Evolutionary conservation across 202 grass and related monocot genomes (phyloP), one percentile per base, ranked within the genome.

Genomic region (Alloteropsis angusta): DNA sequence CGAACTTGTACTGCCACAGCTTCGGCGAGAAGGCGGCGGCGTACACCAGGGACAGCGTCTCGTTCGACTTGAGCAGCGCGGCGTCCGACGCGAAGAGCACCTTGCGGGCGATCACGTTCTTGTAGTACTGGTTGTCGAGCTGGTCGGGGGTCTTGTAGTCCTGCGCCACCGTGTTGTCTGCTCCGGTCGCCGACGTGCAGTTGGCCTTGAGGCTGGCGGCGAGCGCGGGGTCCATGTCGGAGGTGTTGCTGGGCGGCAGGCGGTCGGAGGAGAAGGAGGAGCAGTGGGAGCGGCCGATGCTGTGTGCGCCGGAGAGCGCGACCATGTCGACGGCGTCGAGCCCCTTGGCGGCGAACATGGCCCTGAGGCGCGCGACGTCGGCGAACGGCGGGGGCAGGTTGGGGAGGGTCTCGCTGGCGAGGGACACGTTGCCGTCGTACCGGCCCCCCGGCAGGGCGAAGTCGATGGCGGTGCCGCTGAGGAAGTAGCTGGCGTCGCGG

Each of bases 221-320:
- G 9, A 87, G 75, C 0, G 0, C 0, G n/a, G 30, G 3, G 60
- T 85, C 21, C 56, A 93, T 77, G 41, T 76, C 71, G 2, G 65
- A 68, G 32, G 19, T n/a, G 49, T 7, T 7, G 67, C 26, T 69
- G 43, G 57, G 57, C 57, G 26, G 57, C 26, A 62, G 83, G 7
- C 88, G 88, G 25, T 44, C 83, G 15, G 65, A 45, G 82, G 90
- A 45, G 82, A 92, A 90, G 37, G 93, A 88, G 0, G 84, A 84
- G 79, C 89, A 96, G 61, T 92, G 90, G 1, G 93, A 85, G 6
- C 53, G 52, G 0, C 87, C 84, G 14, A 92, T 41, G 41, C 87
- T 67, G 84, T 96, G 92, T 1, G 91, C 85, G 3, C 80, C 88
- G 5, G 91, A 91, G 61, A 94, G 91, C 11, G n/a, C 35, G 42